A percentile compares a stretch with the other conserved stretches of the same genome.
These are phyloP conservation scores for Aspergillus nidulans DNA, from an alignment of 495 filamentous ascomycete genomes.

Conservation along the genomic window DNA sequence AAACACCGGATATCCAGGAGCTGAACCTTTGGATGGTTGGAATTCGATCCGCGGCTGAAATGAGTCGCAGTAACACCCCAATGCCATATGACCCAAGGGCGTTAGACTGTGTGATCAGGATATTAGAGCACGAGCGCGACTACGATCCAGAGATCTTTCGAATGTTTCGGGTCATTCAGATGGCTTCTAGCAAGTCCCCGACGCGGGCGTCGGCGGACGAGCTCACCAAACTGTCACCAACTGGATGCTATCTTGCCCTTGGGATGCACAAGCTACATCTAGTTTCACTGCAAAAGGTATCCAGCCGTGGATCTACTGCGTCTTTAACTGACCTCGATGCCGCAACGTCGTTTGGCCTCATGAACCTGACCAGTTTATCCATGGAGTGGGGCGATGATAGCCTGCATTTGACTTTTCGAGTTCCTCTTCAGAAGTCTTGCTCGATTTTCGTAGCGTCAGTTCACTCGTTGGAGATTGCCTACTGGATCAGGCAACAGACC, in stretches of 20 bases:
- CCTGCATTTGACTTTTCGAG: slow-evolving; percentile 79
- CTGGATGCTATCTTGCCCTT: slow-evolving; percentile 79
- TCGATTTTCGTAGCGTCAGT: slow-evolving; percentile 75
- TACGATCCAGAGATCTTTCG: slow-evolving; percentile 67
- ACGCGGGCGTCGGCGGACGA: slow-evolving; percentile 70
- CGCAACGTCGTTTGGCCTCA: slow-evolving; percentile 62
- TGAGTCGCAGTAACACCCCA: slow-evolving; percentile 48
- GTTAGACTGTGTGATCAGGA: slow-evolving; percentile 58
- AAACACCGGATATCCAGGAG: slow-evolving; percentile 68
- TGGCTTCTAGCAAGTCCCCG: slow-evolving; percentile 53
- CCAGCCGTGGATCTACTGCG: slow-evolving; percentile 51
- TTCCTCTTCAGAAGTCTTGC: slow-evolving; percentile 59
- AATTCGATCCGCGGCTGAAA: slow-evolving; percentile 58
- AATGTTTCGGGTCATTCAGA: slow-evolving; percentile 80
- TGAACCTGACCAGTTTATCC: slow-evolving; percentile 65
- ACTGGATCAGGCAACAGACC: slow-evolving; percentile 65
- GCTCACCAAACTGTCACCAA: slow-evolving; percentile 66
- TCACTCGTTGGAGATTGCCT: slow-evolving; percentile 70
- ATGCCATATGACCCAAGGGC: slow-evolving; percentile 56
- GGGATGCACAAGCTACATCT: slow-evolving; percentile 80
- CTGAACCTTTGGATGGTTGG: slow-evolving; percentile 69
- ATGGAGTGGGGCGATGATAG: slow-evolving; percentile 74
- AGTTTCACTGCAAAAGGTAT: slow-evolving; percentile 63
- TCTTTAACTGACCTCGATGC: slow-evolving; percentile 47
- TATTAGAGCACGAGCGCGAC: slow-evolving; percentile 63